Conservation (phyloP, 768 basidiomycete genomes). For the Inosperma sp. region DNA sequence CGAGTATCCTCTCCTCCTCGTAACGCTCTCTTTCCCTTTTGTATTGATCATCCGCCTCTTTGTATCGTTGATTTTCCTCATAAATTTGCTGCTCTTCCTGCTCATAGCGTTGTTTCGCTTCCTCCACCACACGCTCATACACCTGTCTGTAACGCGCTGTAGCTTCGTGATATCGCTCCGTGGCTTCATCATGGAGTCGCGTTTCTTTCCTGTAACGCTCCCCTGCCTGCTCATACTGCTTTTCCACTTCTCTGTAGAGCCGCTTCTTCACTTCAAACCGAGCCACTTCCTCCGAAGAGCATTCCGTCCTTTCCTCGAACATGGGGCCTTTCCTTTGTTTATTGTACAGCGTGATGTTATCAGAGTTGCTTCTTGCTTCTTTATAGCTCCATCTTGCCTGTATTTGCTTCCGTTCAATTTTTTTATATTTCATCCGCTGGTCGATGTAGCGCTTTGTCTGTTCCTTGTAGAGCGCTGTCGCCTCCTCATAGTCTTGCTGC, state of each 20-base stretch:
- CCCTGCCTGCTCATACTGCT: background rate
- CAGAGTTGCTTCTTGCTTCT: background rate
- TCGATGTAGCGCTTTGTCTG: background rate
- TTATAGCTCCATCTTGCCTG: background rate
- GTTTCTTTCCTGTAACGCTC: background rate
- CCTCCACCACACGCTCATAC: background rate
- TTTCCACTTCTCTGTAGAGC: background rate
- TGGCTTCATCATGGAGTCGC: background rate
- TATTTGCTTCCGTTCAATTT: background rate
- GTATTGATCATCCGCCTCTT: background rate
- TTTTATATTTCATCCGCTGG: background rate
- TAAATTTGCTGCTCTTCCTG: background rate
- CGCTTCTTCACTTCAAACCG: background rate
- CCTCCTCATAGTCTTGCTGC: background rate
- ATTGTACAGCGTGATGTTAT: background rate
- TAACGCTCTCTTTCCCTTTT: background rate
- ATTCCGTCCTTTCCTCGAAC: background rate
- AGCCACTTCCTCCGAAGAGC: background rate
- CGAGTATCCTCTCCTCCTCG: background rate
- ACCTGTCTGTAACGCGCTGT: background rate
- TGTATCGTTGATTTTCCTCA: background rate
- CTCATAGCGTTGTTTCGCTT: background rate
- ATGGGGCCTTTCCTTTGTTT: background rate
- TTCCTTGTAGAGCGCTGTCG: background rate
- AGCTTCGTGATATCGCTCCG: background rate